phyloP scores from a whole-genome alignment of 768 basidiomycete species.

The Suillus placidus region DNA sequence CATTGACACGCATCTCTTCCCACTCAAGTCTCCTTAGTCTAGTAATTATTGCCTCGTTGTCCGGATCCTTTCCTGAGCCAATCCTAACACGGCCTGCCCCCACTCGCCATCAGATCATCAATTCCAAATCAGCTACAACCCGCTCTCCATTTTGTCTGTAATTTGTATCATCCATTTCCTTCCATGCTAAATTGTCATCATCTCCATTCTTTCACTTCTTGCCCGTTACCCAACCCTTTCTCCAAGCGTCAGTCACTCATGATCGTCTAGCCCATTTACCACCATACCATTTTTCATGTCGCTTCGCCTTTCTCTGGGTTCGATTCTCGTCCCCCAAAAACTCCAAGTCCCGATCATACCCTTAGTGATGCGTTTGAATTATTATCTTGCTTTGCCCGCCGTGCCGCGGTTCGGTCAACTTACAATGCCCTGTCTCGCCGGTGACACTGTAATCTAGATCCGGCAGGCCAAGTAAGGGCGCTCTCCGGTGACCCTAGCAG shows the following conservation, averaged over 20 bases:
- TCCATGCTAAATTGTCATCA: slow-evolving; percentile 7
- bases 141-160: slow-evolving; percentile 9
- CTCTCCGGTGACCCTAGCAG: slow-evolving; percentile 13
- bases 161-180: slow-evolving; percentile 10
- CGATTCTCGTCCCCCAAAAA: slow-evolving; percentile 7
- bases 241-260: background rate
- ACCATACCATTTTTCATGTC: slow-evolving; percentile 31
- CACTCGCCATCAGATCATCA: slow-evolving; percentile 10
- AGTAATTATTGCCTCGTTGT: slow-evolving; percentile 12
- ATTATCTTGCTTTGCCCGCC: slow-evolving; percentile 12
- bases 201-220: slow-evolving; percentile 11
- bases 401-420: slow-evolving; percentile 32
- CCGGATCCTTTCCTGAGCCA: slow-evolving; percentile 17
- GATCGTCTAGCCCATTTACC: slow-evolving; percentile 21
- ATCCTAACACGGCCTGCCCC: slow-evolving; percentile 15
- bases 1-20: slow-evolving; percentile 28
- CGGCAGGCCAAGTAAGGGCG: slow-evolving; percentile 30
- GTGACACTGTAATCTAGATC: slow-evolving; percentile 24
- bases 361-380: slow-evolving; percentile 23
- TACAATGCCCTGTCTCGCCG: background rate
- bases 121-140: slow-evolving; percentile 8
- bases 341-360: slow-evolving; percentile 10
- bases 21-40: slow-evolving; percentile 17
- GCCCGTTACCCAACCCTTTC: slow-evolving; percentile 32
- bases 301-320: slow-evolving; percentile 12